Evolutionary conservation across 2,329 filamentous ascomycete species (phyloP).

Genomic region (Phoma herbarum): DNA sequence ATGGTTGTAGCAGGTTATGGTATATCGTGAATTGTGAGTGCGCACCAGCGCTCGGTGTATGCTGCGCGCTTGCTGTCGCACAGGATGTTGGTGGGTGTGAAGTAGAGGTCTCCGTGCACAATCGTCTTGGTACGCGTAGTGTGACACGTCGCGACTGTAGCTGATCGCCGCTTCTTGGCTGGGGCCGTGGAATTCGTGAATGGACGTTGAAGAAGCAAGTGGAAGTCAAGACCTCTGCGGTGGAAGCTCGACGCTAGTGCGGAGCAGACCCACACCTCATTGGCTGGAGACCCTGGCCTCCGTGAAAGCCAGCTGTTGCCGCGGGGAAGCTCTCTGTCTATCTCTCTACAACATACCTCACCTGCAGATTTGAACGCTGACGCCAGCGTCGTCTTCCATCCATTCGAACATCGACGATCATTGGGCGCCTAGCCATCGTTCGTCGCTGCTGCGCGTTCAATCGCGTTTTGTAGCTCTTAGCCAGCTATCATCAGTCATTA

Average conservation of each 20-base stretch:
- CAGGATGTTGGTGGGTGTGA: not conserved
- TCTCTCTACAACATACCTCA: not conserved
- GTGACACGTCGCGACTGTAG: not conserved
- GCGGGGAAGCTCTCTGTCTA: conserved; percentile 10
- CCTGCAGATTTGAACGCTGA: not conserved
- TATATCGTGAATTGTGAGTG: not conserved
- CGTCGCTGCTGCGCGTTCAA: not conserved
- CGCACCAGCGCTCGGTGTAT: not conserved
- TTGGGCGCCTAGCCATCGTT: not conserved
- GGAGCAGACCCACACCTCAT: conserved; percentile 12
- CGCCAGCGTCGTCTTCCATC: not conserved
- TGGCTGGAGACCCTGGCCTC: conserved; percentile 15
- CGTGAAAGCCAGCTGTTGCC: conserved; percentile 30
- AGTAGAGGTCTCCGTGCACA: not conserved
- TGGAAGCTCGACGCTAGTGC: conserved; percentile 13
- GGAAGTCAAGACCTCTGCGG: not conserved
- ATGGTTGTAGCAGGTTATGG: conserved; percentile 23
- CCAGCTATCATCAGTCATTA: not conserved
- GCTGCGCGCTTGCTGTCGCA: not conserved
- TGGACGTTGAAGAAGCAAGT: not conserved
- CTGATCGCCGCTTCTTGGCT: not conserved
- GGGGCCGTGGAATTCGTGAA: not conserved
- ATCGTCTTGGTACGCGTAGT: not conserved
- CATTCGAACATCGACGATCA: not conserved
- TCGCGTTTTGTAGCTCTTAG: conserved; percentile 6